These are phyloP conservation scores for Solanum aculeatissimum DNA, from an alignment of 305 asterid species.

Conservation along the genomic window DNA sequence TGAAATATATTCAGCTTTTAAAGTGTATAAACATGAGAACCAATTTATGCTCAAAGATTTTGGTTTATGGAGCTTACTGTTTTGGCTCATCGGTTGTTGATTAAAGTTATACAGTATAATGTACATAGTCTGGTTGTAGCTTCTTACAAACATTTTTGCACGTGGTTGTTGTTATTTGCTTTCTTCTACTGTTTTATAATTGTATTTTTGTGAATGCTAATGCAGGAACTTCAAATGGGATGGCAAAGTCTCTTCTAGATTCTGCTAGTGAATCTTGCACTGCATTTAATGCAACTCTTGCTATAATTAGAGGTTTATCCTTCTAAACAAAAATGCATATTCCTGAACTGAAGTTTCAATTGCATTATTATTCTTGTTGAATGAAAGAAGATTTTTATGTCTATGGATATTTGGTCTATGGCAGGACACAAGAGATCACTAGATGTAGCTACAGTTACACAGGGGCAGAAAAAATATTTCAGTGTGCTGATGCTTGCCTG, in stretches of 20 bases:
- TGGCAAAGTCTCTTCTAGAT: conserved; percentile 87
- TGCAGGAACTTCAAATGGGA: conserved; percentile 94
- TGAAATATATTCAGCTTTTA: background rate
- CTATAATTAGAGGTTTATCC: conserved; percentile 59
- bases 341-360: background rate
- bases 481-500: conserved; percentile 92
- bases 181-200: background rate
- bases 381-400: background rate
- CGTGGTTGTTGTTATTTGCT: background rate
- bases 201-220: background rate
- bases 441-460: conserved; percentile 77
- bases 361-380: background rate
- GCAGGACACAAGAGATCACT: conserved; percentile 72
- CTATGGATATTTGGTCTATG: conserved; percentile 9
- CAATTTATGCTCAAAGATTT: background rate
- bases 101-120: background rate
- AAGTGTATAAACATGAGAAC: background rate
- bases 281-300: conserved; percentile 63
- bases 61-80: background rate
- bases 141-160: background rate
- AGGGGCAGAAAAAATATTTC: conserved; percentile 56
- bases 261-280: conserved; percentile 73
- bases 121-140: background rate
- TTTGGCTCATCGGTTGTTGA: background rate
- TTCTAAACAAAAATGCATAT: background rate